These are phyloP conservation scores for Myrmaecium sp. DNA, from an alignment of 2,329 filamentous ascomycete genomes.

Conservation along the genomic window DNA sequence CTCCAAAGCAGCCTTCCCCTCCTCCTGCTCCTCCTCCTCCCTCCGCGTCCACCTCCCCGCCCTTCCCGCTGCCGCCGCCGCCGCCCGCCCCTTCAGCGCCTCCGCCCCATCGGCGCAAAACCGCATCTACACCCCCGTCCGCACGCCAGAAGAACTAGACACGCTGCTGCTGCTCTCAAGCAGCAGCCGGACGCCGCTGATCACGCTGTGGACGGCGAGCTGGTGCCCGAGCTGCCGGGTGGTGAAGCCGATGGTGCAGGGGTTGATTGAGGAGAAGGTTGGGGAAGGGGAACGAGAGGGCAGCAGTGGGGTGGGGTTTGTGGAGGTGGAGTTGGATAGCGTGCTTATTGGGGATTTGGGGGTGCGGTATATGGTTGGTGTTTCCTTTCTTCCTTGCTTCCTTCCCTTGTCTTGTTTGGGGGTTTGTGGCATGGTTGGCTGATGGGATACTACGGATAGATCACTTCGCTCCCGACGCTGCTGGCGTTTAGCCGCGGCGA, in stretches of 20 bases:
- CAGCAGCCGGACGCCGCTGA: constrained; percentile 24
- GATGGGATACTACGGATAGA: constrained; percentile 9
- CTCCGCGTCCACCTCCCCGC: no score
- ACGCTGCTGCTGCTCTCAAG: constrained; percentile 31
- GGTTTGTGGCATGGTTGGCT: constrained; percentile 1
- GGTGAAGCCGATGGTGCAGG: constrained; percentile 25
- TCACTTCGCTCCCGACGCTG: constrained; percentile 31
- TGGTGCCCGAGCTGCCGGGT: constrained; percentile 29
- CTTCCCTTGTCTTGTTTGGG: background rate
- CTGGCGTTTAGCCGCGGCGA: constrained; percentile 33
- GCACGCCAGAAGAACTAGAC: constrained; percentile 29
- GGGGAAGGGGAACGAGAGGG: constrained; percentile 27
- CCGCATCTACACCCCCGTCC: constrained; percentile 23
- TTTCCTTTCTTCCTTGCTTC: constrained; percentile 1
- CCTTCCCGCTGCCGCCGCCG: no score
- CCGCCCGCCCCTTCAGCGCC: constrained; percentile 3
- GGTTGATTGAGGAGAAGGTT: constrained; percentile 25
- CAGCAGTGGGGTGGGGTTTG: constrained; percentile 29
- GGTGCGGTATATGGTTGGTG: constrained; percentile 21
- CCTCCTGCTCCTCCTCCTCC: no score
- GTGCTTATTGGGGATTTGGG: constrained; percentile 25
- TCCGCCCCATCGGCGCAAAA: constrained; percentile 8
- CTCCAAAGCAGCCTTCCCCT: no score
- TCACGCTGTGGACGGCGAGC: constrained; percentile 33
- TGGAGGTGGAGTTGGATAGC: constrained; percentile 31